These are phyloP conservation scores for Taiwanofungus camphoratus DNA, from an alignment of 1,284 basidiomycete species.

Conservation along the genomic window DNA sequence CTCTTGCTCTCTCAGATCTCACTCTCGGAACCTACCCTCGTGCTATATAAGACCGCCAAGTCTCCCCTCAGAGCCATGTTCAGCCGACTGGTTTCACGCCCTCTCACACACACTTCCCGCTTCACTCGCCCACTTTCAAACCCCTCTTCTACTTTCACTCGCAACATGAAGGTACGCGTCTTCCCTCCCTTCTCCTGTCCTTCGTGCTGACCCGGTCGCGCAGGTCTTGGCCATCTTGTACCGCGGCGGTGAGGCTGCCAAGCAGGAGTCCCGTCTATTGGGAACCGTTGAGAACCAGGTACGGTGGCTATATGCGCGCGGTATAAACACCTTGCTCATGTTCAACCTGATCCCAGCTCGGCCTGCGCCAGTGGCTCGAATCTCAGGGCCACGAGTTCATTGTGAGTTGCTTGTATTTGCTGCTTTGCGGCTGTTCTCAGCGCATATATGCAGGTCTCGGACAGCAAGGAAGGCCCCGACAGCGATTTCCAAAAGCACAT, in stretches of 20 bases:
- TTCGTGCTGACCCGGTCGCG: neutral
- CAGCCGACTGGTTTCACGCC: slow-evolving; percentile 1
- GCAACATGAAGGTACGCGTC: slow-evolving; percentile 21
- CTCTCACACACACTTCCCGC: neutral
- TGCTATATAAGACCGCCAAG: neutral
- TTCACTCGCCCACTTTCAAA: slow-evolving; percentile 9
- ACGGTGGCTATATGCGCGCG: too few species aligned
- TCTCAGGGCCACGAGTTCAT: slow-evolving; percentile 75
- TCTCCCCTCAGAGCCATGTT: neutral
- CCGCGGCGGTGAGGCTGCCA: slow-evolving; percentile 67
- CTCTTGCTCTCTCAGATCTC: too few species aligned
- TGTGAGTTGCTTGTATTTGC: slow-evolving; percentile 32
- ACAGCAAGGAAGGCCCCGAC: slow-evolving; percentile 84
- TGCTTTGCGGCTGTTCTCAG: slow-evolving; percentile 3
- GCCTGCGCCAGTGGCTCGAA: slow-evolving; percentile 67
- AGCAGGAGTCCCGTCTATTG: slow-evolving; percentile 78
- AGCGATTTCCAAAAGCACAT: slow-evolving; percentile 88
- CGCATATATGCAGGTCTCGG: slow-evolving; percentile 52
- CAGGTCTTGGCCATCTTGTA: slow-evolving; percentile 83
- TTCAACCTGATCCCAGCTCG: too few species aligned
- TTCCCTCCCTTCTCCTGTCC: neutral
- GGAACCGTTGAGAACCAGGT: slow-evolving; percentile 89
- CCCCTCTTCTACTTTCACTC: slow-evolving; percentile 6
- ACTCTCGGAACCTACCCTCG: too few species aligned
- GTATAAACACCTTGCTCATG: too few species aligned